These are phyloP conservation scores for Prunus yedoensis DNA, from an alignment of 331 rosid genomes.

Conservation along the genomic window DNA sequence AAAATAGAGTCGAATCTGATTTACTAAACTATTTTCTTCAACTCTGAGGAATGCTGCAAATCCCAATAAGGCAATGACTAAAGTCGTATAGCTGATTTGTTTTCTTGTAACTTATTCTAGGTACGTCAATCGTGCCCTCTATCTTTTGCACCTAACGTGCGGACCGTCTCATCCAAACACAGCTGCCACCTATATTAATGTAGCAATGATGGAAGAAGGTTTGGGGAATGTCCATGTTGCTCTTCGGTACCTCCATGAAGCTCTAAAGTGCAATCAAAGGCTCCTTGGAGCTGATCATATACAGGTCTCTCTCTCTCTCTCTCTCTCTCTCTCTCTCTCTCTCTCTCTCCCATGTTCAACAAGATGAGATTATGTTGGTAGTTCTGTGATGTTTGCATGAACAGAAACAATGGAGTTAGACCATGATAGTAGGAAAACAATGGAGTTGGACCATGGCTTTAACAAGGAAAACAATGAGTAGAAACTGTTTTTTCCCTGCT, in stretches of 20 bases:
- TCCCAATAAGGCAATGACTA: background rate
- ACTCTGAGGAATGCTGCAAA: background rate
- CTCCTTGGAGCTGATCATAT: slow-evolving; percentile 97
- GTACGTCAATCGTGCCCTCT: slow-evolving; percentile 94
- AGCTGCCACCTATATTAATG: slow-evolving; percentile 97
- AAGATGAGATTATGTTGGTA: background rate
- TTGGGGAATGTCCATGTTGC: slow-evolving; percentile 97
- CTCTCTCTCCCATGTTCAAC: background rate
- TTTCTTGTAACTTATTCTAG: slow-evolving; percentile 33
- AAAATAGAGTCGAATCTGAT: background rate
- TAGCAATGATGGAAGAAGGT: slow-evolving; percentile 99
- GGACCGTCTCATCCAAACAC: slow-evolving; percentile 99
- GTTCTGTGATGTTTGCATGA: slow-evolving; percentile 15
- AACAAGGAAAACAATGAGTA: no score
- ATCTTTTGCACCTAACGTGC: slow-evolving; percentile 91
- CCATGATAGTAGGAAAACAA: no score
- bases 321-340: background rate
- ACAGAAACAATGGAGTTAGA: background rate
- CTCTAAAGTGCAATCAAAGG: slow-evolving; percentile 92
- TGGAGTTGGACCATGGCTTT: no score
- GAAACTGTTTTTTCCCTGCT: background rate
- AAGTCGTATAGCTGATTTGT: background rate
- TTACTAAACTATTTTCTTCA: background rate
- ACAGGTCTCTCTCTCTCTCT: slow-evolving; percentile 84
- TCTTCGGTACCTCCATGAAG: slow-evolving; percentile 95